Evolutionary conservation across 1,139 yeast species (phyloP).

Genomic region (Yamadazyma pseudoaaseri): DNA sequence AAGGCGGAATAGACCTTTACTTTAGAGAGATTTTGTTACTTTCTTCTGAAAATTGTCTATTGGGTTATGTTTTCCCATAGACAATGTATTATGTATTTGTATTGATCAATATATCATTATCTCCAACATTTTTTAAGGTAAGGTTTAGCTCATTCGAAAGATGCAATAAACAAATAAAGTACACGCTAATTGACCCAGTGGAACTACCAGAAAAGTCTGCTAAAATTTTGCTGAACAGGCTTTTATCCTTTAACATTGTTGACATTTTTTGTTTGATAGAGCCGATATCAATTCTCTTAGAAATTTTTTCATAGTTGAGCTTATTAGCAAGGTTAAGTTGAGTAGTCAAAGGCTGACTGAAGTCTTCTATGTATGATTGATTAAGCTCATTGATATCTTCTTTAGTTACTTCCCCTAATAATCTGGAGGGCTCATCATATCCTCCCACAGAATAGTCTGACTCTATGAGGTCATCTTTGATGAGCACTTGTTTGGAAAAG

Average conservation of each 20-base stretch:
- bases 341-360: slow-evolving; percentile 27
- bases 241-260: slow-evolving; percentile 42
- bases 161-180: slow-evolving; percentile 81
- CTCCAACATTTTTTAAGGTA: slow-evolving; percentile 53
- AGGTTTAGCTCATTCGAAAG: slow-evolving; percentile 88
- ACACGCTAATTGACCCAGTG: slow-evolving; percentile 84
- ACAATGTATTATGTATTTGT: too few species aligned
- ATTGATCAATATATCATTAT: slow-evolving; percentile 23
- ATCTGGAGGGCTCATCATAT: slow-evolving; percentile 13
- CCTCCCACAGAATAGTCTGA: slow-evolving; percentile 13
- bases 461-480: slow-evolving; percentile 31
- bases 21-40: slow-evolving; percentile 2
- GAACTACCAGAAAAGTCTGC: slow-evolving; percentile 51
- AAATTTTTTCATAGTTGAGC: slow-evolving; percentile 63
- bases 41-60: slow-evolving; percentile 3
- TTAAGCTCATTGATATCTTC: slow-evolving; percentile 18
- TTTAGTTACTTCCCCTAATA: slow-evolving; percentile 15
- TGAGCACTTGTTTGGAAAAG: slow-evolving; percentile 34
- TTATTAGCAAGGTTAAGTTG: background rate
- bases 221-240: slow-evolving; percentile 47
- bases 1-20: slow-evolving; percentile 32
- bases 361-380: slow-evolving; percentile 36
- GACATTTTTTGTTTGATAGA: slow-evolving; percentile 4
- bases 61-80: slow-evolving; percentile 4
- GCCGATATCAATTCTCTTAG: slow-evolving; percentile 76